phyloP scores from a whole-genome alignment of 331 rosid species.

The Acacia concinna region DNA sequence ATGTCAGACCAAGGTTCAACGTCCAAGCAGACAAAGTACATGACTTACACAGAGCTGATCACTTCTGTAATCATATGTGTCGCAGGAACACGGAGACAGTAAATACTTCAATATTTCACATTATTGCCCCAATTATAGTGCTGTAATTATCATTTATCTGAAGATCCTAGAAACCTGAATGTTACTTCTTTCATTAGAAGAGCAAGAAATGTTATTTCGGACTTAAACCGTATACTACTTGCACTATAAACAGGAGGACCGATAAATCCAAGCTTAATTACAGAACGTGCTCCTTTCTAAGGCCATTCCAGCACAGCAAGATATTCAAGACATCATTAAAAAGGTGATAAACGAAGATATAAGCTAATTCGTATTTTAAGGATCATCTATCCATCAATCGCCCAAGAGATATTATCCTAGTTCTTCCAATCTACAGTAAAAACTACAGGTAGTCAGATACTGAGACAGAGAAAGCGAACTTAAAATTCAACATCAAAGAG shows the following conservation, averaged over 20 bases:
- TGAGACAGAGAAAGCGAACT: constrained; percentile 2
- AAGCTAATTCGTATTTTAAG: constrained; percentile 1
- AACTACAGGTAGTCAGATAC: neutral
- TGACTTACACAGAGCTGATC: constrained; percentile 9
- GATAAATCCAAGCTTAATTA: constrained; percentile 9
- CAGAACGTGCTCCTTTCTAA: neutral
- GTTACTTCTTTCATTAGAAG: neutral
- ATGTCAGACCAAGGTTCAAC: neutral
- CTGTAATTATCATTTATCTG: constrained; percentile 15
- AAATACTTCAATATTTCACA: constrained; percentile 3
- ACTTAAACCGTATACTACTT: constrained; percentile 3
- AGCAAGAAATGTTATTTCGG: constrained; percentile 20
- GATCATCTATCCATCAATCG: constrained; percentile 24
- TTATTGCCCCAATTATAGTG: neutral
- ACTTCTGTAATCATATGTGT: constrained; percentile 1
- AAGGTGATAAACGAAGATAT: constrained; percentile 20
- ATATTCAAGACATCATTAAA: neutral
- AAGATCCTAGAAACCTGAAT: constrained; percentile 21
- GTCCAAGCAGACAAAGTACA: neutral
- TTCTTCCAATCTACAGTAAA: neutral
- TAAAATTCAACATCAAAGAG: neutral
- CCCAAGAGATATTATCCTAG: neutral
- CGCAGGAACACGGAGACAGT: constrained; percentile 8
- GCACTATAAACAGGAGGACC: neutral
- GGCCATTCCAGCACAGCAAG: neutral